phyloP scores from a whole-genome alignment of 2,329 filamentous ascomycete genomes.

The Cladorrhinum sp. region DNA sequence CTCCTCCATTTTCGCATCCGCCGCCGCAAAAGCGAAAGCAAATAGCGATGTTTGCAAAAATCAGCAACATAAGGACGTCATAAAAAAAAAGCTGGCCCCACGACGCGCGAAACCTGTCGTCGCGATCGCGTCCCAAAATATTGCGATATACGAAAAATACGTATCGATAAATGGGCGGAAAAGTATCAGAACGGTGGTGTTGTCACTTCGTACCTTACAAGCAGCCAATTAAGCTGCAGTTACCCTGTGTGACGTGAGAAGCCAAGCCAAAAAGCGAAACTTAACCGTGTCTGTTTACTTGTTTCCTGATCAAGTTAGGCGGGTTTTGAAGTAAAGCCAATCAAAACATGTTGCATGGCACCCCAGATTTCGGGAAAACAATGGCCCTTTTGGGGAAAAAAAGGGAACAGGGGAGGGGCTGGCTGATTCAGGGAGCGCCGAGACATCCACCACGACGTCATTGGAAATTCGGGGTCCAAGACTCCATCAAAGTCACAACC shows the following conservation, averaged over 20 bases:
- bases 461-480: not conserved
- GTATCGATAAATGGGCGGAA: no score
- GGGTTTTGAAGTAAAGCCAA: constrained; percentile 11
- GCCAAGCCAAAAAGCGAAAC: constrained; percentile 8
- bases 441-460: not conserved
- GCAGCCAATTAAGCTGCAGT: not conserved
- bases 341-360: constrained; percentile 5
- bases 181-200: no score
- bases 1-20: constrained; percentile 4
- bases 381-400: constrained; percentile 6
- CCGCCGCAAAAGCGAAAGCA: not conserved
- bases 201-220: not conserved
- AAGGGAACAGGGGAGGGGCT: not conserved
- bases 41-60: constrained; percentile 12
- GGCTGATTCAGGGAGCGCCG: not conserved
- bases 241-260: constrained; percentile 11
- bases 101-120: not conserved
- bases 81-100: not conserved
- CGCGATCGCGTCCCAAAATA: not conserved
- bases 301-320: constrained; percentile 18
- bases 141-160: not conserved
- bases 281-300: constrained; percentile 25
- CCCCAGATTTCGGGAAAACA: constrained; percentile 16
- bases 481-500: not conserved
- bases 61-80: not conserved